Evolutionary conservation across 2,329 filamentous ascomycete genomes (phyloP), one percentile per base, ranked within the genome.

Genomic region (Septoria petroselini): DNA sequence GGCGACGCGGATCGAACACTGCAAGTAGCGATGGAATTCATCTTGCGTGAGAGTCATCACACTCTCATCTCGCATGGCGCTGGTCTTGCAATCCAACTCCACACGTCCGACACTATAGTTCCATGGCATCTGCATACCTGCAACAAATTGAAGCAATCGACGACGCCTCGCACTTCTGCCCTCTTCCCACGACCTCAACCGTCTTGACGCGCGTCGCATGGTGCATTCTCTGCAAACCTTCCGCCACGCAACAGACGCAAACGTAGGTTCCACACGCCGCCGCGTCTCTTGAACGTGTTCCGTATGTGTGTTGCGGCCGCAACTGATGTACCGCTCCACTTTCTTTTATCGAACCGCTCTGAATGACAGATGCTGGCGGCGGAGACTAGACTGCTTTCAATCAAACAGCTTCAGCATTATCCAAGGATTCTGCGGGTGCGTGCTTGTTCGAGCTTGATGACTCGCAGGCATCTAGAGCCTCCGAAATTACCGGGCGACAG

Each of bases 401-500:
- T 34, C 44, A 39, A 25, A 29, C 34, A 31, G 37, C 21, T 31
- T 33, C 39, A 53, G 35, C 39, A 17, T 8, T 18, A 17, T 38
- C 47, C 31, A 25, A 41, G 19, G 35, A 51, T 18, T 18, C 33
- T 23, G 34, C 19, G 42, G 41, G 14, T 37, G 41, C 25, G 12
- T 31, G 29, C 27, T 29, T 44, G 46, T 42, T 44, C 34, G 50
- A 53, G 47, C 47, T 39, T 49, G 48, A 57, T 43, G 51, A 53
- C 43, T 33, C 34, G 40, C 44, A 53, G 34, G 42, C 25, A 31
- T 43, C 15, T 23, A 21, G 42, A 46, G 29, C 27, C 37, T 39
- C 54, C 54, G 54, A 56, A 50, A 56, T 56, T 53, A 40, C 42
- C 42, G 31, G 27, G n/a, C 23, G 33, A 37, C 31, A 46, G 9